Conservation (phyloP, 441 rosid species). For the Erodium moschatum region DNA sequence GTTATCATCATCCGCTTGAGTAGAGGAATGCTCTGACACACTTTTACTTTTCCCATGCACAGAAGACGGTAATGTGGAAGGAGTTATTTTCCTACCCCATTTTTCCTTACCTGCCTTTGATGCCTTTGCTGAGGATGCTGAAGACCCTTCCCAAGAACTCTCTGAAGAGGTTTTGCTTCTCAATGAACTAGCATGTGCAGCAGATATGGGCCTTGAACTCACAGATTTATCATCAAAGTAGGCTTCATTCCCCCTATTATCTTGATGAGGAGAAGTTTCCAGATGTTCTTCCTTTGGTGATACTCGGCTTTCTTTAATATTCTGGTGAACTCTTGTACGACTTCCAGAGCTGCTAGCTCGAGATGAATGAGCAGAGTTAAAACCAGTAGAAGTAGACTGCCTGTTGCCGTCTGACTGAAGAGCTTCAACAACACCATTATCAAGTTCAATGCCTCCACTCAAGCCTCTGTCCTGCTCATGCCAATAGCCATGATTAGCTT, state of each 20-base stretch:
- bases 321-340: slow-evolving; percentile 37
- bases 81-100: slow-evolving; percentile 47
- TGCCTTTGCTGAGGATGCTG: slow-evolving; percentile 37
- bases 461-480: slow-evolving; percentile 48
- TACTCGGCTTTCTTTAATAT: slow-evolving; percentile 29
- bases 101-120: slow-evolving; percentile 54
- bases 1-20: slow-evolving; percentile 51
- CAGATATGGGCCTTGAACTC: slow-evolving; percentile 43
- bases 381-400: slow-evolving; percentile 44
- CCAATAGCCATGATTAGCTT: slow-evolving; percentile 56
- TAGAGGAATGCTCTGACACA: slow-evolving; percentile 52
- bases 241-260: slow-evolving; percentile 41
- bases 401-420: slow-evolving; percentile 47
- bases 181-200: slow-evolving; percentile 46
- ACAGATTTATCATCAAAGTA: slow-evolving; percentile 49
- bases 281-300: slow-evolving; percentile 31
- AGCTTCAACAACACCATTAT: slow-evolving; percentile 50
- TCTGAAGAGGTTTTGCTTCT: slow-evolving; percentile 85
- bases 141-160: slow-evolving; percentile 77
- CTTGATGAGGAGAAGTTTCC: slow-evolving; percentile 39
- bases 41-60: slow-evolving; percentile 52
- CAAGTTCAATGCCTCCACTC: slow-evolving; percentile 41
- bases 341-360: slow-evolving; percentile 35
- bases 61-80: slow-evolving; percentile 36
- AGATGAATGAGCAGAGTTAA: slow-evolving; percentile 40